Percentiles rank a stretch among this genome's conserved stretches.
Evolutionary conservation across 371 early-diverging fungal species (phyloP).

Genomic region (Polyrhizophydium stewartii): DNA sequence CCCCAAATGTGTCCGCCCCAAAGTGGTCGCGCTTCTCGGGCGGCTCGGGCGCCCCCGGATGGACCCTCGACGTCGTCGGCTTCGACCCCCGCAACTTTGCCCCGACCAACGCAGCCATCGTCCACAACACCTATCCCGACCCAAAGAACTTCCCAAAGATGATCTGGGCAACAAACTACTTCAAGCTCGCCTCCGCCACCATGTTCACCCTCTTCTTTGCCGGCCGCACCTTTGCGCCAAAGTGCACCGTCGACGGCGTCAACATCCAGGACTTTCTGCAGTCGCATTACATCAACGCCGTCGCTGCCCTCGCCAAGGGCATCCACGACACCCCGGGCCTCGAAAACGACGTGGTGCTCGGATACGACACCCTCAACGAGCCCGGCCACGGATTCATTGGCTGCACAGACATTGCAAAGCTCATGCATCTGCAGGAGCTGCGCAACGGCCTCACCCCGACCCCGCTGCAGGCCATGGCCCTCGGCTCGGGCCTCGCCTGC

Average conservation of each 20-base stretch:
- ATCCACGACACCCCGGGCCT: slow-evolving; percentile 22
- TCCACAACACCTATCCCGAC: slow-evolving; percentile 54
- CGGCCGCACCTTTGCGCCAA: slow-evolving; percentile 64
- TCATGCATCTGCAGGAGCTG: slow-evolving; percentile 53
- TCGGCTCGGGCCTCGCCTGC: slow-evolving; percentile 41
- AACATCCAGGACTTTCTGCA: slow-evolving; percentile 68
- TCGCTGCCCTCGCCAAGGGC: slow-evolving; percentile 23
- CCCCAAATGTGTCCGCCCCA: too few species aligned
- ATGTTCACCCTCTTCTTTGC: slow-evolving; percentile 79
- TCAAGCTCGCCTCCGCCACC: slow-evolving; percentile 74
- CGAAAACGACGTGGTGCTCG: slow-evolving; percentile 57
- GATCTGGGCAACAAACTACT: slow-evolving; percentile 88
- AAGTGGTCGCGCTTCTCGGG: slow-evolving; percentile 51
- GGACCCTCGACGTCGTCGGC: slow-evolving; percentile 80
- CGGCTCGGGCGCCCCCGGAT: slow-evolving; percentile 82
- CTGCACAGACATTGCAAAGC: slow-evolving; percentile 40
- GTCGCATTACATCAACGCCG: slow-evolving; percentile 51
- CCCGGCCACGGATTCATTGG: slow-evolving; percentile 70
- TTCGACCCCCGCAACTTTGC: slow-evolving; percentile 61
- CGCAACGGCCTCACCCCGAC: slow-evolving; percentile 66
- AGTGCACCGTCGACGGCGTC: slow-evolving; percentile 12
- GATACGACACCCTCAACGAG: slow-evolving; percentile 77
- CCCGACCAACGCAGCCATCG: slow-evolving; percentile 70
- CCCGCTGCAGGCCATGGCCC: slow-evolving; percentile 61
- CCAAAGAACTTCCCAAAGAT: slow-evolving; percentile 47